Evolutionary conservation across 768 basidiomycete species (phyloP), one percentile per base, ranked within the genome.

Genomic region (Termitomyces sp.): DNA sequence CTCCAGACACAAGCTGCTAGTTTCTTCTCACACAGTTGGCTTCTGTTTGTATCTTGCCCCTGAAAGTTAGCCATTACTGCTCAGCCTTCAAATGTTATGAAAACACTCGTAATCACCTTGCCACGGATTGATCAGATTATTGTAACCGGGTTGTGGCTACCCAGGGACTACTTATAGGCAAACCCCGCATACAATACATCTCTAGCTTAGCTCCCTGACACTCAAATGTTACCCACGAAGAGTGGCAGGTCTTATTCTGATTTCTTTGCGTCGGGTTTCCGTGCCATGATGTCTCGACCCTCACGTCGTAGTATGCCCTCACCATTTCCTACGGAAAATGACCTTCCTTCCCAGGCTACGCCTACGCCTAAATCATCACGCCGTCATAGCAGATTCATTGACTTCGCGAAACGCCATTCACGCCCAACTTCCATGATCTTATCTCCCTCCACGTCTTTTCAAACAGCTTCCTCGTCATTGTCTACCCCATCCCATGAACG

Each of bases 241-340:
- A 61, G 59, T 53, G 63, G 60, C 54, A 64, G 64, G 57, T 61
- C 59, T 46, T 78, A 78, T 63, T 78, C 77, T 17, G 76, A 77
- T 37, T 77, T 79, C 67, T 78, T 79, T 63, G 67, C 71, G 26
- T 76, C 75, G 42, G 78, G 78, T 8, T 72, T 77, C 44, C 72
- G 72, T 47, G 72, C 71, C 38, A 71, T 76, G 57, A 66, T 71
- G 21, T 66, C 64, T 44, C 64, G 63, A 34, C 45, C 56, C 9
- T 38, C 28, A 34, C 45, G 44, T 32, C 56, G 40, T 24, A 46
- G 24, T 44, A 51, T 52, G 41, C 24, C 58, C 15, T 4, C 57
- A 40, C 28, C 48, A 32, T 26, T 52, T 56, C 32, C 38, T 28
- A 24, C 35, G 15, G 52, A 50, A 10, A 38, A 32, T 22, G 50